Conservation (phyloP, 768 basidiomycete species). For the Boletellus ananiceps region DNA sequence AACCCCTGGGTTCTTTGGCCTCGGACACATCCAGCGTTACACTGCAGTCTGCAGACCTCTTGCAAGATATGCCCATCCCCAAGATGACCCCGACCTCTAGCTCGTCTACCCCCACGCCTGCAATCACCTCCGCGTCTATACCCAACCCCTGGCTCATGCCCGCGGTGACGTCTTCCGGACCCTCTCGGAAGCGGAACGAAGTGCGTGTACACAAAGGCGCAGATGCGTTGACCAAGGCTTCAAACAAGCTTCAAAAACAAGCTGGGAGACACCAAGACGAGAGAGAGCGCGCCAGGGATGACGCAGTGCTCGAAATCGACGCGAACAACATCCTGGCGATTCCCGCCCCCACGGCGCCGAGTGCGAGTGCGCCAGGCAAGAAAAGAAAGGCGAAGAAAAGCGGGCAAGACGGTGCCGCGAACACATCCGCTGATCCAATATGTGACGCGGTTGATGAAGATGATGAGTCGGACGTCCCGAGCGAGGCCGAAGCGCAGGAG, state of each 20-base stretch:
- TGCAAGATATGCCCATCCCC: constrained; percentile 30
- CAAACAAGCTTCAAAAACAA: constrained; percentile 70
- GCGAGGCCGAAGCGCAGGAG: constrained; percentile 72
- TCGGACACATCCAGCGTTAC: constrained; percentile 69
- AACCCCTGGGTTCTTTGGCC: constrained; percentile 30
- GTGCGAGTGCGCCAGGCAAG: background rate
- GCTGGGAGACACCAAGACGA: constrained; percentile 52
- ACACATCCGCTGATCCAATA: constrained; percentile 8
- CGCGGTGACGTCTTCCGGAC: constrained; percentile 35
- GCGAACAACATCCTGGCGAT: constrained; percentile 14
- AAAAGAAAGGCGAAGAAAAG: constrained; percentile 18
- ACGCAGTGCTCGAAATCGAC: constrained; percentile 77
- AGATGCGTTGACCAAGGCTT: constrained; percentile 55
- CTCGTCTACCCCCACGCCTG: constrained; percentile 16
- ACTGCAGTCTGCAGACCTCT: constrained; percentile 53
- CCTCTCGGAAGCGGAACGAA: constrained; percentile 68
- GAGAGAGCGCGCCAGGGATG: constrained; percentile 58
- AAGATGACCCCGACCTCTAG: constrained; percentile 10
- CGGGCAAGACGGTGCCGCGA: background rate
- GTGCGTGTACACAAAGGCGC: constrained; percentile 67
- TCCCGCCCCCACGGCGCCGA: constrained; percentile 8
- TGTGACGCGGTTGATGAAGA: background rate
- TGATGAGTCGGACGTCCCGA: constrained; percentile 51
- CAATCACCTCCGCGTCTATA: constrained; percentile 8
- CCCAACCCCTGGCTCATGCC: constrained; percentile 81